Base-by-base conservation (phyloP, 2,329 filamentous ascomycete genomes). In the Paecilomyces sp. region DNA sequence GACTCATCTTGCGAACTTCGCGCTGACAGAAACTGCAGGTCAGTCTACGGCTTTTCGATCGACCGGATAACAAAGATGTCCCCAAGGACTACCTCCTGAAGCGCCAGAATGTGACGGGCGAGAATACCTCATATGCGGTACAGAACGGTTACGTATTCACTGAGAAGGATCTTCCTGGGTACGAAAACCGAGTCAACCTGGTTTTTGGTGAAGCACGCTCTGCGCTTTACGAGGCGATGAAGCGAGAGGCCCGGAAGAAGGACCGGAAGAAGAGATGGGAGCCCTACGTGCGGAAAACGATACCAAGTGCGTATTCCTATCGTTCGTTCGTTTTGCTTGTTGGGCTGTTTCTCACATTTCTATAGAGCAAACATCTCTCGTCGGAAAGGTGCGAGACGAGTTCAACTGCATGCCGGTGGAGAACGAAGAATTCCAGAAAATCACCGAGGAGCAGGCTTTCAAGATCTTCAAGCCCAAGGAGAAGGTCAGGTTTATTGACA, bases 111-210 rank as follows among this genome's bases (percentile, higher is more conserved):
- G 72, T 79, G 51, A 77, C 84, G n/a, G 61, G 75, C 9, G 73
- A 74, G 61, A 70, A 70, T 41, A 66, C 72, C 31, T 69, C 71
- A 8, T 74, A 75, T 60, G 67, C 74, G 58, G 85, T 93, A 34
- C 85, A 85, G 68, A 97, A 96, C 75, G 94, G 92, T 22, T 96
- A 89, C 71, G 81, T 97, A 59, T 99, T 99, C 71, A 92, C 89
- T 50, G 94, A 99, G 76, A 92, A 96, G 73, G 91, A 97, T 69
- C 83, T 96, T 24, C 90, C 92, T 0, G 90, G 90, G 41, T 92
- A 87, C 76, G 82, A 82, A 62, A 77, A 78, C 54, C 76, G 76
- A 18, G 69, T 74, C 57, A 71, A 74, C 58, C 71, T 75, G 18
- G 68, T 74, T 22, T 78, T 78, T 58, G 77, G 75, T 47, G 74